These are phyloP conservation scores for Fusarium graminum DNA, from an alignment of 2,329 filamentous ascomycete genomes.

Conservation along the genomic window DNA sequence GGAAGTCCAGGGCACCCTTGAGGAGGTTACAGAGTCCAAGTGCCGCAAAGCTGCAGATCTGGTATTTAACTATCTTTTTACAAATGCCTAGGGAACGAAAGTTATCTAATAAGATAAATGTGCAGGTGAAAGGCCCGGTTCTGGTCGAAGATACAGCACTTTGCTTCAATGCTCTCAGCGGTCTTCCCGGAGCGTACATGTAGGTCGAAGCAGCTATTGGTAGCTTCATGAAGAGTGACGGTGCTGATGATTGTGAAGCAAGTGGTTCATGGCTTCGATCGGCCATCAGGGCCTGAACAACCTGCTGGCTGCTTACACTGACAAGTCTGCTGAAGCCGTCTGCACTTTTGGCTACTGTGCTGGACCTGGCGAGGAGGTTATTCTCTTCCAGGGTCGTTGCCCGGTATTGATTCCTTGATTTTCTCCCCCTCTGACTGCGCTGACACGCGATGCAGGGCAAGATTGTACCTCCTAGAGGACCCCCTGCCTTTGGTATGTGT, in stretches of 20 bases:
- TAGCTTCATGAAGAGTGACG: background rate
- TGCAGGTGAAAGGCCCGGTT: constrained; percentile 84
- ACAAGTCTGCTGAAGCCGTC: constrained; percentile 92
- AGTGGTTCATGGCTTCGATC: constrained; percentile 90
- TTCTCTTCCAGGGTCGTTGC: constrained; percentile 93
- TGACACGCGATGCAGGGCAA: constrained; percentile 65
- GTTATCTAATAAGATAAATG: constrained; percentile 15
- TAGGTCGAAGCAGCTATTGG: constrained; percentile 58
- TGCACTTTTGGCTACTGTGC: constrained; percentile 95
- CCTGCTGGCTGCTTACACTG: constrained; percentile 86
- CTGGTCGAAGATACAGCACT: constrained; percentile 96
- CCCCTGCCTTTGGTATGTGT: constrained; percentile 79
- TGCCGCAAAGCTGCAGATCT: constrained; percentile 82
- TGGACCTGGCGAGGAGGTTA: constrained; percentile 84
- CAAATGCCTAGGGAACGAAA: background rate
- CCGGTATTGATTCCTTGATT: constrained; percentile 64
- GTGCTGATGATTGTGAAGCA: constrained; percentile 66
- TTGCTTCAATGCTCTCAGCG: constrained; percentile 89
- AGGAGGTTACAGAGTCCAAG: constrained; percentile 92
- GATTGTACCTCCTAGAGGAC: constrained; percentile 87
- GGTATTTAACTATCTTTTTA: constrained; percentile 61
- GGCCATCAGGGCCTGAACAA: constrained; percentile 91
- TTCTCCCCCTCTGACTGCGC: background rate
- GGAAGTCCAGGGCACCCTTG: constrained; percentile 92
- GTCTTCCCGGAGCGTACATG: constrained; percentile 97